These are phyloP conservation scores for Neoboletus brunneissimus DNA, from an alignment of 768 basidiomycete species.

Conservation along the genomic window DNA sequence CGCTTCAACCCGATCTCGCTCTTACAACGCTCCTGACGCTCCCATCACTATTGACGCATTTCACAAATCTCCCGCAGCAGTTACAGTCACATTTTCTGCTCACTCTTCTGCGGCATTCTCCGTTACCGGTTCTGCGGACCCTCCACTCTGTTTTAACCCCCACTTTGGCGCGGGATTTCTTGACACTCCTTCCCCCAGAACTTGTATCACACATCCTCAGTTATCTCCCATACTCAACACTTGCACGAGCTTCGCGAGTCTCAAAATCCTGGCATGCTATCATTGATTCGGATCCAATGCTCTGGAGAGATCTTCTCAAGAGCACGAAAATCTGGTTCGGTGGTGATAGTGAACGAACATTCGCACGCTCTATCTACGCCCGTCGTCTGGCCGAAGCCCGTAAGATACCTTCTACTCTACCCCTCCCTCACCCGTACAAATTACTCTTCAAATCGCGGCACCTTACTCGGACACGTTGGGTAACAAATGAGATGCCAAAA, in stretches of 20 bases:
- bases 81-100: conserved; percentile 93
- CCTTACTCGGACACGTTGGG: conserved; percentile 78
- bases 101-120: conserved; percentile 87
- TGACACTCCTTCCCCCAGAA: conserved; percentile 88
- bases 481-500: conserved; percentile 65
- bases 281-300: conserved; percentile 84
- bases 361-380: conserved; percentile 67
- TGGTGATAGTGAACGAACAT: conserved; percentile 76
- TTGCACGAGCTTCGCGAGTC: conserved; percentile 86
- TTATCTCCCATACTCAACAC: conserved; percentile 75
- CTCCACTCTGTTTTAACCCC: conserved; percentile 86
- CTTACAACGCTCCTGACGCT: conserved; percentile 84
- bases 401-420: conserved; percentile 47
- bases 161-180: conserved; percentile 91
- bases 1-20: conserved; percentile 77
- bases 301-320: conserved; percentile 87
- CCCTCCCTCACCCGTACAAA: conserved; percentile 85
- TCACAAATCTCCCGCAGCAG: conserved; percentile 71
- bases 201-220: conserved; percentile 86
- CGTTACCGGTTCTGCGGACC: conserved; percentile 86
- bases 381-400: conserved; percentile 47
- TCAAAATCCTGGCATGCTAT: conserved; percentile 88
- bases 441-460: conserved; percentile 90
- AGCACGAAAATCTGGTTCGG: conserved; percentile 89
- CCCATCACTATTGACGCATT: conserved; percentile 78